Percentiles rank a stretch among this genome's conserved stretches.
These are phyloP conservation scores for Vaccinium vitisidaea DNA, from an alignment of 148 eudicot genomes.

Conservation along the genomic window DNA sequence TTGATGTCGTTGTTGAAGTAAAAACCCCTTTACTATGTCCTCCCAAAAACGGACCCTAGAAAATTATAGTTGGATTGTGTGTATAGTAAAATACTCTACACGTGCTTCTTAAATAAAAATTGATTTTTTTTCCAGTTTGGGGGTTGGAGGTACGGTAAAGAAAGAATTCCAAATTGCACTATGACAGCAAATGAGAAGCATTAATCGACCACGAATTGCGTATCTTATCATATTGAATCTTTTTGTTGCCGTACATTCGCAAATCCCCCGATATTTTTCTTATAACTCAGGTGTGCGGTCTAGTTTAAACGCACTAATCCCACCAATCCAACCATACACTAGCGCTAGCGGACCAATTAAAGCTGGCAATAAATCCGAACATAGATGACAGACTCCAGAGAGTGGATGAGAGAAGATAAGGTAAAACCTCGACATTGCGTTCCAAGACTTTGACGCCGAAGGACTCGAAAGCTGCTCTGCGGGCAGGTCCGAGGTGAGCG, in stretches of 20 bases:
- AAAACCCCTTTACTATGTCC: too few relatives aligned
- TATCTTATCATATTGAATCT: too few relatives aligned
- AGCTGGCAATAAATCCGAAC: too few relatives aligned
- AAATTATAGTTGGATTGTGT: background rate
- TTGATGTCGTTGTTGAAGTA: too few relatives aligned
- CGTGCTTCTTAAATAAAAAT: background rate
- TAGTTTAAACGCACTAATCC: background rate
- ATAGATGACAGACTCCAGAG: background rate
- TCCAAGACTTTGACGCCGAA: slow-evolving; percentile 75
- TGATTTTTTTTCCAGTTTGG: background rate
- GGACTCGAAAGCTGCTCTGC: slow-evolving; percentile 75
- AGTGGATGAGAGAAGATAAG: background rate
- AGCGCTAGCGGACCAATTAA: too few relatives aligned
- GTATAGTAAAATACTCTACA: background rate
- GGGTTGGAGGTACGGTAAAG: background rate
- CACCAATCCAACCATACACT: too few relatives aligned
- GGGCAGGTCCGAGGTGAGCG: slow-evolving; percentile 60
- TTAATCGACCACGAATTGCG: background rate
- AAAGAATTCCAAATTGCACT: background rate
- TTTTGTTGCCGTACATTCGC: too few relatives aligned
- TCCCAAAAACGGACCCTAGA: too few relatives aligned
- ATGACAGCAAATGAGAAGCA: background rate
- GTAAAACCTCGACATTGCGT: slow-evolving; percentile 53
- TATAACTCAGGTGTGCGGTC: background rate
- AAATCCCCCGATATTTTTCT: too few relatives aligned